Base-by-base conservation (phyloP, 2,329 filamentous ascomycete species). In the Xylariaceae sp. region DNA sequence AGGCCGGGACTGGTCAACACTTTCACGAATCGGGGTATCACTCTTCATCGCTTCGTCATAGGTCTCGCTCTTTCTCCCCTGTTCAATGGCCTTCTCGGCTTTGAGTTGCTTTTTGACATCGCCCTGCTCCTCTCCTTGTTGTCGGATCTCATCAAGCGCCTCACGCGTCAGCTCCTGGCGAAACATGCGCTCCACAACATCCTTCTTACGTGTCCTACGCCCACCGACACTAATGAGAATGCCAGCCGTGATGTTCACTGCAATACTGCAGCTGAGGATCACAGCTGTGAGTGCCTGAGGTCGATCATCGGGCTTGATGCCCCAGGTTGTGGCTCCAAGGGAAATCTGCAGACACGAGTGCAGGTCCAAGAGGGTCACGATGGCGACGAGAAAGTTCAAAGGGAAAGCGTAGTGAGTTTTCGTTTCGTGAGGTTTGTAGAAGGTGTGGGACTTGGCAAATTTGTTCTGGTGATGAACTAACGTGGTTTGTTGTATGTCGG, bases 391-490 rank as follows among this genome's bases (percentile, higher is more conserved):
- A 4, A 89, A 71, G 24, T 76, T 74, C 1, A 90, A 69, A 0
- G 88, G 87, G 47, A 94, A 94, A 0, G 88, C 84, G 57, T 81
- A 74, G 59, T 94, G 88, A 0, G 88, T 94, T 26, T 79, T 72
- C 0, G 88, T 94, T 64, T 94, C 88, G 62, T 94, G 85, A 0
- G 88, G 87, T 55, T 90, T 90, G 71, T 94, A 94, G 63, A 91
- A 94, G 4, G 85, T 89, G 61, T 94, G 88, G 0, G 84, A 89
- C 52, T 85, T 88, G 57, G 84, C 76, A 56, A 93, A 85, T 56
- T 90, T 91, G 51, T 72, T 75, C 57, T 90, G 85, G 56, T 94
- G 88, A 58, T 93, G 83, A 38, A 82, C 73, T 9, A 94, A 73
- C 37, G 75, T 78, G 45, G 74, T 73, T 56, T 89, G 84, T 60